Base-by-base conservation (phyloP, 139 green algal genomes). In the Pseudopediastrum boryanum region DNA sequence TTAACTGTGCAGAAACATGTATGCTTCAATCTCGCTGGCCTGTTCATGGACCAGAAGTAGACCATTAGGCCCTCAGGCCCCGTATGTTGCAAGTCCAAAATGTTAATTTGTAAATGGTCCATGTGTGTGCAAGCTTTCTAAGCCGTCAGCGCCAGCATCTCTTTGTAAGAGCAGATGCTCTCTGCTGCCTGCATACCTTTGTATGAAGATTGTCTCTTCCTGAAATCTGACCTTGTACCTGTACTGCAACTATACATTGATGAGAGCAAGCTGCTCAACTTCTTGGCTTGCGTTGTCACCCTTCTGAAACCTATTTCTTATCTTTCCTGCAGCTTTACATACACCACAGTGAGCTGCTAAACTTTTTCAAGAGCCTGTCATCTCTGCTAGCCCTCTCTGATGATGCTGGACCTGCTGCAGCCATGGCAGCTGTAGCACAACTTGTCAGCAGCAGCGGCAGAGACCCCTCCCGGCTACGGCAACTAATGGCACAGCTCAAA, bases 361-460 rank as follows among this genome's bases (percentile, higher is more conserved):
- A 73, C 59, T 65, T 80, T 25, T 65, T 80, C 31, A 13, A 12
- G 2, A 43, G 61, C 10, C 7, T 80, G 29, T 6, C 16, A 29
- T 65, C 31, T 42, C 23, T 72, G 42, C 59, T 80, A 61, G 44
- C 31, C 23, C 35, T 80, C 21, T 61, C 73, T 8, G 16, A 7
- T 27, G 73, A 80, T 62, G 73, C 73, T 0, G 73, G 73, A 16
- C 59, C 73, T 36, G 59, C 29, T 36, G 73, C 73, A 43, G 73
- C 59, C 19, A 61, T 72, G 42, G 73, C 59, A 48, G 73, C 73
- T n/a, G 19, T 80, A 7, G n/a, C n/a, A 6, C 54, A 13, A 27
- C 54, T 64, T 6, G 54, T 13, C n/a, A 27, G n/a, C 5, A 27
- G 54, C 29, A n/a, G 41, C 21, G 52, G 8, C 25, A 79, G 56